A percentile compares a stretch with the other conserved stretches of the same genome.
Conservation (phyloP, 169 alveolate genomes). For the Theileria orientalis region DNA sequence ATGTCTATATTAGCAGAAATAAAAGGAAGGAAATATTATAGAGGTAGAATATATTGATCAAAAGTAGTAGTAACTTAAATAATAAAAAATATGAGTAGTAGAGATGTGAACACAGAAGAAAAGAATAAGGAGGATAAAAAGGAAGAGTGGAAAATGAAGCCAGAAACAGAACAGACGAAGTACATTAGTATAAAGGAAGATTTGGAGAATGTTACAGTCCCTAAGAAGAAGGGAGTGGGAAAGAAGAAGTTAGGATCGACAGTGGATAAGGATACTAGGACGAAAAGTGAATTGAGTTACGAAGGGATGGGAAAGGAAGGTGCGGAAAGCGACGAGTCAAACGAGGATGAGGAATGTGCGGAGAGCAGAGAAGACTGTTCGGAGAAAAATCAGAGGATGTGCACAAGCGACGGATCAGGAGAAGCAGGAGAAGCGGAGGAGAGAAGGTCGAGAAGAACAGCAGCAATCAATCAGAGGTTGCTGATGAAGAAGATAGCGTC, state of each 20-base stretch:
- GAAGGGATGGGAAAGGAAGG: neutral
- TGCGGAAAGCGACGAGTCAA: neutral
- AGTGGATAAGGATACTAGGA: no score
- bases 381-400: neutral
- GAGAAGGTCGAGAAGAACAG: constrained; percentile 22
- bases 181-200: neutral
- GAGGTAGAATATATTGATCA: constrained; percentile 3
- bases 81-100: no score
- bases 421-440: neutral
- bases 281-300: neutral
- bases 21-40: constrained; percentile 15
- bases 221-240: neutral
- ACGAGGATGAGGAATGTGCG: neutral
- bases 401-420: neutral
- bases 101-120: no score
- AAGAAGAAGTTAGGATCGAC: neutral
- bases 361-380: neutral
- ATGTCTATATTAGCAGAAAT: constrained; percentile 1
- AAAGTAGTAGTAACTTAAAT: neutral
- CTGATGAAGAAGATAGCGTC: constrained; percentile 32
- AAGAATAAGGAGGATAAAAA: no score
- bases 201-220: neutral
- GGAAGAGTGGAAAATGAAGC: neutral
- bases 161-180: neutral
- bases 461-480: constrained; percentile 26